Base-by-base conservation (phyloP, 2,329 filamentous ascomycete genomes). In the Pezicula rhizophila region DNA sequence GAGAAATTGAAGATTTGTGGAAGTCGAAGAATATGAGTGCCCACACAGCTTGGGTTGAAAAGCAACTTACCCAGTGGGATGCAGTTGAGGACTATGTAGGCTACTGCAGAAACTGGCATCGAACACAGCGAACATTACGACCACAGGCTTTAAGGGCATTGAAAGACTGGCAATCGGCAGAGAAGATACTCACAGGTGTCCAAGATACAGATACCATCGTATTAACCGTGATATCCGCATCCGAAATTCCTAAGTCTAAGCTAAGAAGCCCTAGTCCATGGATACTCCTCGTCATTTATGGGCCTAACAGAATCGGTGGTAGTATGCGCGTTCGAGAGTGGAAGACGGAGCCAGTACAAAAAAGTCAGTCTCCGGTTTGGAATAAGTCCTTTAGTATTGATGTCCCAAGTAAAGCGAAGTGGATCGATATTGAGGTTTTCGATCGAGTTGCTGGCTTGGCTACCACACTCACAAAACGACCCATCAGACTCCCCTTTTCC, bases 281-380 rank as follows among this genome's bases (percentile, higher is more conserved):
- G 37, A 49, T 48, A 2, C 54, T 53, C 33, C 23, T 52, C 8
- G 38, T 53, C 8, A 43, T 48, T 37, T 52, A 55, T 28, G 45
- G 46, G 33, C 37, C 45, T 5, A 53, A 50, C 39, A 34, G 35
- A 33, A 28, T 28, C 23, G 48, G 47, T 15, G 38, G 45, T 8
- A 12, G 39, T 14, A 31, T 39, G 39, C 50, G 50, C 26, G 20
- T 37, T n/a, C 35, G 46, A n/a, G 55, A 57, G 26, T 20, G 44
- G 4, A 54, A 48, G 20, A 58, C 56, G 3, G 45, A 53, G 12
- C 40, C 51, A 18, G 41, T 42, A 8, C n/a, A 45, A 14, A 51
- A 51, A 20, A 53, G 49, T n/a, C 42, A 48, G 40, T 40, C 49
- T 46, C 55, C 53, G 5, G 34, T 54, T n/a, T 58, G 54, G 54